Base-by-base conservation (phyloP, 2,329 filamentous ascomycete genomes). In the Penicillium glabrum region DNA sequence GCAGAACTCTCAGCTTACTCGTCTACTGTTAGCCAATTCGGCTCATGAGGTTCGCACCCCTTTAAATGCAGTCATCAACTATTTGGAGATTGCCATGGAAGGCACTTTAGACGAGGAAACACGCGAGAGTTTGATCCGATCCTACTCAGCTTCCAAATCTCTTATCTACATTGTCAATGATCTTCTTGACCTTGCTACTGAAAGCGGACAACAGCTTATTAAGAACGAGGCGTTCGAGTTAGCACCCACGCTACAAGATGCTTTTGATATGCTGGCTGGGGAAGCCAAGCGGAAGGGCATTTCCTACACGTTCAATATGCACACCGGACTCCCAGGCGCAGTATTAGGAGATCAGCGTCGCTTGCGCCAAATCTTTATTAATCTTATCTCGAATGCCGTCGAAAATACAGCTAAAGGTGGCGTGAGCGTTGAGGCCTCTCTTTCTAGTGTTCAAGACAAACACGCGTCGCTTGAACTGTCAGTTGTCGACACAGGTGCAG, bases 151-250 rank as follows among this genome's bases (percentile, higher is more conserved):
- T 4, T 96, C 92, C 0, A 96, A 96, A 68, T 96, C 91, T 0
- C 78, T 96, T 26, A 93, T 96, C 5, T 96, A 96, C 69, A 91
- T 96, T 9, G 96, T 96, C 76, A 96, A 96, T 62, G 92, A 96
- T 69, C 80, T 96, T 1, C 80, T 96, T 1, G 92, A 96, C 69
- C 78, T 96, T 31, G 96, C 92, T 1, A 95, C 35, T 27, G 92
- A 96, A 71, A 89, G 92, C 70, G 91, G 92, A 0, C 87, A 88
- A 47, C 83, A 87, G 1, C 76, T 96, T 3, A 83, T 93, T 68
- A 93, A 91, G 65, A 88, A 93, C 56, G 92, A 96, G 67, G 75
- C 87, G 0, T 92, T 96, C 50, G 86, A 96, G 66, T 79, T 96
- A 6, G 77, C 78, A 14, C 77, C 79, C 0, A 93, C 90, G 1